Conservation (phyloP, 2,329 filamentous ascomycete species). For the Exophiala xenobiotica region DNA sequence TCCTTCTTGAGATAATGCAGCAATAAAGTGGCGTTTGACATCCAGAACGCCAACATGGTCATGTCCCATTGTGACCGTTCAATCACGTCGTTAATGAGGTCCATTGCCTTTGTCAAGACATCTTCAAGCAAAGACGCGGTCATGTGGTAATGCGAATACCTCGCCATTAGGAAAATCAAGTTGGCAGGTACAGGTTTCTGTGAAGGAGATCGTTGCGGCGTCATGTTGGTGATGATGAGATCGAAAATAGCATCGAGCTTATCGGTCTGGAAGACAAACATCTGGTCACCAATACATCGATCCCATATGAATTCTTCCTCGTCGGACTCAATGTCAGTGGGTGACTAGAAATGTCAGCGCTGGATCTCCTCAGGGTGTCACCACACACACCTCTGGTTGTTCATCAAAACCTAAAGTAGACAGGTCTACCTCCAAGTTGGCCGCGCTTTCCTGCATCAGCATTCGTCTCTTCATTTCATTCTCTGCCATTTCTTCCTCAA, state of each 20-base stretch:
- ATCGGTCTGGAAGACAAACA: conserved; percentile 98
- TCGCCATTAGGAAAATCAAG: conserved; percentile 89
- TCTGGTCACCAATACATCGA: conserved; percentile 91
- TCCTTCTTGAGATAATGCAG: conserved; percentile 98
- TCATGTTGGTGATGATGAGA: conserved; percentile 97
- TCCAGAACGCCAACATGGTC: conserved; percentile 98
- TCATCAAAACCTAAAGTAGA: conserved; percentile 96
- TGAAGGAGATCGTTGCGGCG: conserved; percentile 88
- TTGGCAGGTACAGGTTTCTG: conserved; percentile 98
- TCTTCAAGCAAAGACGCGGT: conserved; percentile 79
- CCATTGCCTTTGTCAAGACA: conserved; percentile 81
- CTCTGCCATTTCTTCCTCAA: conserved; percentile 96
- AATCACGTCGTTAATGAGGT: conserved; percentile 93
- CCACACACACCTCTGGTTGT: conserved; percentile 66
- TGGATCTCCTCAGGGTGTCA: no score
- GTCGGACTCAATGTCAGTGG: conserved; percentile 68
- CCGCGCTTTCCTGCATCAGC: conserved; percentile 99
- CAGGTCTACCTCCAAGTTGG: conserved; percentile 92
- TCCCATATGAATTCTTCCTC: conserved; percentile 95
- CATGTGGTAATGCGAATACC: conserved; percentile 96
- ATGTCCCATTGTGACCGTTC: conserved; percentile 97
- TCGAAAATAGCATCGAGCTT: conserved; percentile 90
- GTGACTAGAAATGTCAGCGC: conserved; percentile 40
- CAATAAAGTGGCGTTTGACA: conserved; percentile 93
- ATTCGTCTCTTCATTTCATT: conserved; percentile 84